phyloP scores from a whole-genome alignment of 1,139 yeast species.

The Tardiomyces depauwii region DNA sequence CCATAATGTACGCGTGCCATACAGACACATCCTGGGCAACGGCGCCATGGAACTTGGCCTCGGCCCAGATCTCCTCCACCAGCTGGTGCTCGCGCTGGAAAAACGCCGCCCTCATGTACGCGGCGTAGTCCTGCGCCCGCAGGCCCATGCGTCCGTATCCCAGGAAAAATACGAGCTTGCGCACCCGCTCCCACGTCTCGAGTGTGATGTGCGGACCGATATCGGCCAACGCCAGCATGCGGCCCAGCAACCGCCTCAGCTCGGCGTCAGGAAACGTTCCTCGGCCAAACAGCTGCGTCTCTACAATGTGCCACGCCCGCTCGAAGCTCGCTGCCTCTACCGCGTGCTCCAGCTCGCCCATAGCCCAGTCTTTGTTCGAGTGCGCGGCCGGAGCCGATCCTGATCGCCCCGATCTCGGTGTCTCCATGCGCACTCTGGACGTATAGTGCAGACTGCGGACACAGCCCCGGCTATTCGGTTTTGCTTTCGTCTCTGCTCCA shows the following conservation, averaged over 20 bases:
- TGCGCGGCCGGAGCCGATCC: background rate
- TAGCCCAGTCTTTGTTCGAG: background rate
- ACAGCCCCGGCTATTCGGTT: too few relatives aligned
- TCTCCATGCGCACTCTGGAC: too few relatives aligned
- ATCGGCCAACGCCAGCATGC: constrained; percentile 3
- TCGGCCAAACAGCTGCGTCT: constrained; percentile 1
- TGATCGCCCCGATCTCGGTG: background rate
- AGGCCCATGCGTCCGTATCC: constrained; percentile 12
- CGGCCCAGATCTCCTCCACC: constrained; percentile 13
- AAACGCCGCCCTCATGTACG: background rate
- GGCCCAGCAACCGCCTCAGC: constrained; percentile 1
- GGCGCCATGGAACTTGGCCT: constrained; percentile 16
- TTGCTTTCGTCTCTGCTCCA: too few relatives aligned
- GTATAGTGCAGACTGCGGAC: too few relatives aligned
- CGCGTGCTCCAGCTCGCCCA: background rate
- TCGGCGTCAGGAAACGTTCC: background rate
- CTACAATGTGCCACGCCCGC: constrained; percentile 3
- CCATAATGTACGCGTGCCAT: constrained; percentile 26
- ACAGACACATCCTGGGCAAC: constrained; percentile 15
- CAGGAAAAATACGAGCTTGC: constrained; percentile 7
- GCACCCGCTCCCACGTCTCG: constrained; percentile 3
- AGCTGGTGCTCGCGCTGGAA: background rate
- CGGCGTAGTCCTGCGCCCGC: constrained; percentile 16
- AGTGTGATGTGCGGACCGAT: background rate
- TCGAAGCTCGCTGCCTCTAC: background rate